Conservation (phyloP, 805 yeast species). For the Tetrapisispora taiwanensis region DNA sequence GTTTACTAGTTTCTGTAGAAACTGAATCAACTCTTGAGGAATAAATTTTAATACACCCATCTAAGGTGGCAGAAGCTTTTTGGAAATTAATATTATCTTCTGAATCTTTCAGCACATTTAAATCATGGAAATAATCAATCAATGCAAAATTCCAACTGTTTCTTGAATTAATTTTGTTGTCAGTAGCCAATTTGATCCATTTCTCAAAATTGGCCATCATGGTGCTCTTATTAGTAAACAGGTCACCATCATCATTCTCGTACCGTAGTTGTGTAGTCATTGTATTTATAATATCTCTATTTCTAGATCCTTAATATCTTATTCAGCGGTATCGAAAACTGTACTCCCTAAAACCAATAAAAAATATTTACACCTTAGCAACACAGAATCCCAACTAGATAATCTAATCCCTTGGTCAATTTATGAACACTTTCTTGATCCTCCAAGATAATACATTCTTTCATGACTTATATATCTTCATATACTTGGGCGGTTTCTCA, state of each 20-base stretch:
- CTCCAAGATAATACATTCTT: no score
- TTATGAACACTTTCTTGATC: no score
- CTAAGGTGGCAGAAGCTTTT: constrained; percentile 81
- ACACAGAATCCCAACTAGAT: no score
- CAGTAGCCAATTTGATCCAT: constrained; percentile 78
- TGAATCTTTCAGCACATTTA: constrained; percentile 63
- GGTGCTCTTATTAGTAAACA: constrained; percentile 28
- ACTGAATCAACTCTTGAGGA: constrained; percentile 87
- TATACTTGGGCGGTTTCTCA: background rate
- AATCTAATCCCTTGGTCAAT: background rate
- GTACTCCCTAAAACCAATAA: no score
- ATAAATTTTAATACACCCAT: constrained; percentile 90
- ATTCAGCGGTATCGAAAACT: no score
- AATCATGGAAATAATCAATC: constrained; percentile 84
- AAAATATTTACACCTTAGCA: no score
- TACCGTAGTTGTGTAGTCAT: constrained; percentile 15
- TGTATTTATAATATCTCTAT: no score
- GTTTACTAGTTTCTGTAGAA: constrained; percentile 78
- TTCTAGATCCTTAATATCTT: no score
- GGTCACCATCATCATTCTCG: constrained; percentile 7
- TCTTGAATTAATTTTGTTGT: constrained; percentile 70
- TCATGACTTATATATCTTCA: no score
- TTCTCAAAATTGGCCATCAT: constrained; percentile 54
- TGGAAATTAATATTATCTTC: constrained; percentile 77
- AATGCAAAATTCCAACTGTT: constrained; percentile 88